phyloP scores from a whole-genome alignment of 176 grass and related monocot genomes.

The Carex cristatella region DNA sequence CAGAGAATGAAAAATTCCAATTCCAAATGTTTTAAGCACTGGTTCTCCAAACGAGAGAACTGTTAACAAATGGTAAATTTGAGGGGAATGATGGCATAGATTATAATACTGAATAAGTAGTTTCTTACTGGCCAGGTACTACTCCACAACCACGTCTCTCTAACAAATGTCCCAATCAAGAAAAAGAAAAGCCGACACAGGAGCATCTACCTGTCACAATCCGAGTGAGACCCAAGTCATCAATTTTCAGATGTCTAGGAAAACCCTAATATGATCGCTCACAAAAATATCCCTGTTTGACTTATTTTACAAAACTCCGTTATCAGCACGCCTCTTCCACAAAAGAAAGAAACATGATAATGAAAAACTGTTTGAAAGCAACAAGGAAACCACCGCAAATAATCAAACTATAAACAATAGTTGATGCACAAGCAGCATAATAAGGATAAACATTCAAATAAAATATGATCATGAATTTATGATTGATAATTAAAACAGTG shows the following conservation, averaged over 20 bases:
- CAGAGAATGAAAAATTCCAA: not conserved
- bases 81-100: not conserved
- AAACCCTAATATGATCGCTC: not conserved
- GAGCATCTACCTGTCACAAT: not conserved
- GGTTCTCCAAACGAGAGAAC: not conserved
- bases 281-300: not conserved
- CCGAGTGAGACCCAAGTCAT: not conserved
- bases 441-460: not conserved
- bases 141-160: conserved; percentile 16
- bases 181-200: conserved; percentile 6
- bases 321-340: not conserved
- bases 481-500: not conserved
- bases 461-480: not conserved
- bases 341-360: conserved; percentile 4
- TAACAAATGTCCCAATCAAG: conserved; percentile 5
- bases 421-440: not conserved
- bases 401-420: not conserved
- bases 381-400: not conserved
- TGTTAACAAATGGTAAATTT: not conserved
- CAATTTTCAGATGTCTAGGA: not conserved
- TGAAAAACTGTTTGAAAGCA: not conserved
- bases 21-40: not conserved
- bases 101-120: not conserved
- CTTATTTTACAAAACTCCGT: not conserved
- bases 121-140: conserved; percentile 5